Evolutionary conservation across 306 rosid species (phyloP), one percentile per base, ranked within the genome.

Genomic region (Sesbania bispinosa): DNA sequence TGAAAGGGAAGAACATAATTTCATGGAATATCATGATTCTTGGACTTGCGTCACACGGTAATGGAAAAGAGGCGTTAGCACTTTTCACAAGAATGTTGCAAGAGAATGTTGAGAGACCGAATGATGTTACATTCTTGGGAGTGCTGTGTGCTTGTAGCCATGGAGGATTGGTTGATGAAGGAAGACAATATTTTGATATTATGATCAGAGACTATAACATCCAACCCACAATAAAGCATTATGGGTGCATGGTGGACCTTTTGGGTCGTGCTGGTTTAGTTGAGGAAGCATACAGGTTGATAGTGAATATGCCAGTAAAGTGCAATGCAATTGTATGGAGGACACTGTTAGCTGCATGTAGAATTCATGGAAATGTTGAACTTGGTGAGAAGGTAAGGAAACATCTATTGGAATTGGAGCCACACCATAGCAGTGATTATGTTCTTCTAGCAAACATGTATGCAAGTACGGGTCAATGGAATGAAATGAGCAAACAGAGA

Each of bases 11-110:
- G 88, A 78, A 71, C 59, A 10, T 80, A n/a, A 75, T 92, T 41
- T 86, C 95, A 0, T 92, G 95, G 95, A 89, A 92, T 72, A 70
- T 87, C n/a, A 92, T 89, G 89, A 88, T 92, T 78, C 79, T 85
- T 9, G 88, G 89, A 19, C 79, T 89, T 47, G 96, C 92, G 4
- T 77, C 83, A 0, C 98, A 89, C 20, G 98, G 98, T 3, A 54
- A 63, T 7, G 81, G 84, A 61, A 46, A 64, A 20, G 75, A 86
- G 67, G 92, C 95, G 1, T 72, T 89, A 75, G 69, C 51, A 0
- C 71, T 86, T 51, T 89, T 86, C 60, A n/a, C 67, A 9, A 71
- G 75, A 26, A 83, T 88, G 95, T 36, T 88, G 27, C 58, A 67
- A 45, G 85, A 84, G 63, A 76, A 73, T 61, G 61, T 26, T 15